These are phyloP conservation scores for Rhodotorula sp. DNA, from an alignment of 1,284 basidiomycete genomes.

Conservation along the genomic window DNA sequence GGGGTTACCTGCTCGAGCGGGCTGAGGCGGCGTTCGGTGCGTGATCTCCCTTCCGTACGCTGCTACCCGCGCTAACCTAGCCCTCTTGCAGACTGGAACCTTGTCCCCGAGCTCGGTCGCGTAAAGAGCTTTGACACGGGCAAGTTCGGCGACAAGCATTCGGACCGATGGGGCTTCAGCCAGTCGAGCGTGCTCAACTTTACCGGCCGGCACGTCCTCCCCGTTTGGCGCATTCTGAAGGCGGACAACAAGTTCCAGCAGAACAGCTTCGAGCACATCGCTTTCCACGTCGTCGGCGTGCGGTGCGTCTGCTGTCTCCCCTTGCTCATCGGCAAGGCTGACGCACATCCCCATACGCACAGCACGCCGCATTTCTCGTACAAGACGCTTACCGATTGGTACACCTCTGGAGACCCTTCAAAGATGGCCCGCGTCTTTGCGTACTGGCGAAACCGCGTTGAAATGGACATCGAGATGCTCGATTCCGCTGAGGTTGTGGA, in stretches of 20 bases:
- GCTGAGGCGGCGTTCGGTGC: conserved; percentile 52
- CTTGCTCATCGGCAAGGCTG: not conserved
- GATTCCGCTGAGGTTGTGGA: conserved; percentile 78
- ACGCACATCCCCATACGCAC: not conserved
- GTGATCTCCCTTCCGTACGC: not conserved
- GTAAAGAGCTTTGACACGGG: conserved; percentile 44
- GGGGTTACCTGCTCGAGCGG: conserved; percentile 85
- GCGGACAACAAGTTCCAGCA: conserved; percentile 75
- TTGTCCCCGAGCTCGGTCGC: conserved; percentile 52
- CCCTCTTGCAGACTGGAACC: conserved; percentile 46
- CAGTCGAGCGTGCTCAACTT: conserved; percentile 83
- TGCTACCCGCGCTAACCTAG: not conserved
- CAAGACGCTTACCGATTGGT: conserved; percentile 72
- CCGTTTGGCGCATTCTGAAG: conserved; percentile 89
- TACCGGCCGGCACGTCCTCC: conserved; percentile 84
- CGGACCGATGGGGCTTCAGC: conserved; percentile 71
- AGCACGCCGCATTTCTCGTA: conserved; percentile 77
- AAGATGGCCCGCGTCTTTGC: conserved; percentile 63
- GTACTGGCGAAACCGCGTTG: conserved; percentile 66
- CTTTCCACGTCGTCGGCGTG: conserved; percentile 71
- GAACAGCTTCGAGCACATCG: conserved; percentile 90
- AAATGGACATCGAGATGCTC: conserved; percentile 72
- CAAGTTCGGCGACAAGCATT: conserved; percentile 42
- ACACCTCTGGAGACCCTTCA: conserved; percentile 61
- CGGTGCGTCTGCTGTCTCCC: conserved; percentile 57